These are phyloP conservation scores for Xylaria curta DNA, from an alignment of 495 filamentous ascomycete genomes.

Conservation along the genomic window DNA sequence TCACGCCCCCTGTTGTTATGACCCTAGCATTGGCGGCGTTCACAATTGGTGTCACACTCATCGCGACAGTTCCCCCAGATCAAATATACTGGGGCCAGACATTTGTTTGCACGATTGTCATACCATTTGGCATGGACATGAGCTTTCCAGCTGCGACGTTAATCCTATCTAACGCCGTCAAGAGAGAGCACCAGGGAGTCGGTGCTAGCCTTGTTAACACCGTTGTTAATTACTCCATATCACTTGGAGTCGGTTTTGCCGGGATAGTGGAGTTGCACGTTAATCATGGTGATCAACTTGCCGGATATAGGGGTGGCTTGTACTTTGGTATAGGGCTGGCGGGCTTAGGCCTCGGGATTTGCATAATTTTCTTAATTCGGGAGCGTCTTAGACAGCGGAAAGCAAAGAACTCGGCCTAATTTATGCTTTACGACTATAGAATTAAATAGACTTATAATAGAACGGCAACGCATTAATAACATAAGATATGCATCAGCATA, in stretches of 20 bases:
- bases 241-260: constrained; percentile 54
- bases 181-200: constrained; percentile 67
- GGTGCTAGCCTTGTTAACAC: constrained; percentile 51
- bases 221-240: constrained; percentile 53
- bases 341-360: constrained; percentile 48
- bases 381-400: neutral
- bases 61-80: constrained; percentile 53
- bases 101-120: constrained; percentile 63
- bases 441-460: constrained; percentile 4
- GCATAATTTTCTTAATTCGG: constrained; percentile 12
- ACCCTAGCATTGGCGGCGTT: constrained; percentile 58
- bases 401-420: neutral
- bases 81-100: constrained; percentile 67
- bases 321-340: constrained; percentile 65
- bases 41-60: constrained; percentile 49
- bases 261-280: constrained; percentile 48
- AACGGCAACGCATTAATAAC: neutral
- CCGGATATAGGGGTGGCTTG: constrained; percentile 62
- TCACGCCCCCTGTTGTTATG: constrained; percentile 54
- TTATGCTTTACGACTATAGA: neutral
- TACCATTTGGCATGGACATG: constrained; percentile 64
- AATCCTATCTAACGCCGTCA: constrained; percentile 63
- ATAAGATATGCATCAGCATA: neutral
- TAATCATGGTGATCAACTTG: constrained; percentile 43
- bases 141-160: constrained; percentile 53